phyloP scores from a whole-genome alignment of 306 rosid genomes.

The Gastrolobium villosum region DNA sequence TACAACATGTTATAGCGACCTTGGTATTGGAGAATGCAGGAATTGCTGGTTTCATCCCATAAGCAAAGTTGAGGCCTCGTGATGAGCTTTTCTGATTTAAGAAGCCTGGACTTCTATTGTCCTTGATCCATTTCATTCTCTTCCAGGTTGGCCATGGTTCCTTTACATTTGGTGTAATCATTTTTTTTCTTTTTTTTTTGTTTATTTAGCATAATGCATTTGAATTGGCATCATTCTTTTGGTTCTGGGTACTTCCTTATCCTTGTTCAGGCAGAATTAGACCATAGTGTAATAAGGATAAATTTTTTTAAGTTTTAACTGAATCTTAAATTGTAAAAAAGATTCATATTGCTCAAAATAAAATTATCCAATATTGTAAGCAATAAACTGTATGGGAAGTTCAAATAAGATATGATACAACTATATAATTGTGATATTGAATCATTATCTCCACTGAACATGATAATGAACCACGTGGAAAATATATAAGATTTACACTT shows the following conservation, averaged over 20 bases:
- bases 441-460: background rate
- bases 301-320: background rate
- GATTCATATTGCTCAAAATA: background rate
- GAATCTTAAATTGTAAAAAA: background rate
- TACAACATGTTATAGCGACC: slow-evolving; percentile 79
- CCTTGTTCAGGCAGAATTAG: too few species aligned
- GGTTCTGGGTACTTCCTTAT: slow-evolving; percentile 86
- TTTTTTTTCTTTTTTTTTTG: slow-evolving; percentile 32
- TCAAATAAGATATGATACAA: background rate
- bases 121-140: slow-evolving; percentile 80
- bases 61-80: slow-evolving; percentile 70
- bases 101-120: slow-evolving; percentile 74
- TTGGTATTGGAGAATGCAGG: slow-evolving; percentile 76
- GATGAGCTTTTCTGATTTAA: slow-evolving; percentile 90
- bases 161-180: slow-evolving; percentile 3
- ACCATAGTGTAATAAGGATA: slow-evolving; percentile 1
- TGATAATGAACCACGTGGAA: too few species aligned
- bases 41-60: slow-evolving; percentile 54
- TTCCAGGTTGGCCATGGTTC: slow-evolving; percentile 64
- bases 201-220: slow-evolving; percentile 91
- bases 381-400: background rate
- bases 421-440: background rate
- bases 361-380: background rate
- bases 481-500: too few species aligned
- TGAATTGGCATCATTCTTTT: slow-evolving; percentile 84